Evolutionary conservation across 2,329 filamentous ascomycete species (phyloP), one percentile per base, ranked within the genome.

Genomic region (Dactylonectria estremocensis): DNA sequence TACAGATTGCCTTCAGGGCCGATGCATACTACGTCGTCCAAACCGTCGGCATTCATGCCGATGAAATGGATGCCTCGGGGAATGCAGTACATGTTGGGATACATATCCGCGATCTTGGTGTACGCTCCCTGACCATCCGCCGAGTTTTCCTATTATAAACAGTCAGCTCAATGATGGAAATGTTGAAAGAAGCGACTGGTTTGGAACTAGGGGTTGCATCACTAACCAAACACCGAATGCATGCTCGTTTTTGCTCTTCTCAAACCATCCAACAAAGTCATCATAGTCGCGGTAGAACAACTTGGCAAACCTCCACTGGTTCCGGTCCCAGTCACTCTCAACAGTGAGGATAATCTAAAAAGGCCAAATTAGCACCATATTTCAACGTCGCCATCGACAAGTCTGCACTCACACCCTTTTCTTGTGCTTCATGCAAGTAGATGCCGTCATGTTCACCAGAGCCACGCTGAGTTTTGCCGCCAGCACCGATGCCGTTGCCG

Each of bases 401-500:
- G 5, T 35, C 31, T 35, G 31, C 77, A 55, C 4, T 67, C 69
- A 68, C 67, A 20, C 69, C 69, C 58, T 50, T 72, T 7, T 52
- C 58, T 24, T 70, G 11, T 35, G 64, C 68, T 3, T 64, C 63
- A 60, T 80, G 79, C 13, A 63, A 22, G 58, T 80, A 81, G 1
- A 69, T 73, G 6, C 75, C 74, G 60, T 80, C 77, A 11, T 79
- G 72, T 14, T 68, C 22, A 11, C 79, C 78, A 37, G 68, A 74
- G 11, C 78, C 77, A 4, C 48, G 58, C 52, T 80, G 78, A 3
- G 77, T 79, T 9, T 70, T 43, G 5, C 72, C 70, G 18, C 74
- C 77, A 1, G 70, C 71, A 20, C 70, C 61, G 1, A 71, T 53
- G 2, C 77, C 76, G 45, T 61, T 55, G 3, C 72, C 77, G 3